A percentile compares a stretch with the other conserved stretches of the same genome.
Conservation (phyloP, 495 filamentous ascomycete species). For the Neurospora sp. region DNA sequence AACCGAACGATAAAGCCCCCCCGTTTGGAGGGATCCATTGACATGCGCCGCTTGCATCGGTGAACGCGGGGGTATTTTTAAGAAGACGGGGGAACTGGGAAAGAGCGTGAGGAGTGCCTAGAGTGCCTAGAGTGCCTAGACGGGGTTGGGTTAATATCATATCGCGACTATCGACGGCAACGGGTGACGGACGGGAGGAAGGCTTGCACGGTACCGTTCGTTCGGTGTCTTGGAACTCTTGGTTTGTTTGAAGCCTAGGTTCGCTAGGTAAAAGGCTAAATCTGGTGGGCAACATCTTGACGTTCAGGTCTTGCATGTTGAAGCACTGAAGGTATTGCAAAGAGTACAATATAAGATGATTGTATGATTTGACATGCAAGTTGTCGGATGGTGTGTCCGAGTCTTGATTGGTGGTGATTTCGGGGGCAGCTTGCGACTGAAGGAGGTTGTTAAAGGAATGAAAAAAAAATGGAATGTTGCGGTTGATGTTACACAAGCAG, state of each 20-base stretch:
- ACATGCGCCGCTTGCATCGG: neutral
- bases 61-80: neutral
- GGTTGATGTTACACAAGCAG: neutral
- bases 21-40: neutral
- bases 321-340: neutral
- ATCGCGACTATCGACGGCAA: neutral
- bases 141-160: neutral
- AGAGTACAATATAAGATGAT: neutral
- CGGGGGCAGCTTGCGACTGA: neutral
- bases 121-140: neutral
- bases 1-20: neutral
- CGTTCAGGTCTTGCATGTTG: too few species aligned
- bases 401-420: neutral
- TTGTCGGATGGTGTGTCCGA: neutral
- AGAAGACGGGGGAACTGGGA: neutral
- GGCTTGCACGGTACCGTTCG: too few species aligned
- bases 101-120: neutral
- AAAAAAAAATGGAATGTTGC: neutral
- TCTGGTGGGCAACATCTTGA: too few species aligned
- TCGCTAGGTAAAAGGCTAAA: neutral
- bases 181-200: neutral
- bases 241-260: neutral
- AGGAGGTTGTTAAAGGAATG: neutral
- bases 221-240: neutral
- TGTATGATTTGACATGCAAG: neutral